A percentile compares a stretch with the other conserved stretches of the same genome.
These are phyloP conservation scores for Jamesozyma piceae DNA, from an alignment of 805 yeast species.

Conservation along the genomic window DNA sequence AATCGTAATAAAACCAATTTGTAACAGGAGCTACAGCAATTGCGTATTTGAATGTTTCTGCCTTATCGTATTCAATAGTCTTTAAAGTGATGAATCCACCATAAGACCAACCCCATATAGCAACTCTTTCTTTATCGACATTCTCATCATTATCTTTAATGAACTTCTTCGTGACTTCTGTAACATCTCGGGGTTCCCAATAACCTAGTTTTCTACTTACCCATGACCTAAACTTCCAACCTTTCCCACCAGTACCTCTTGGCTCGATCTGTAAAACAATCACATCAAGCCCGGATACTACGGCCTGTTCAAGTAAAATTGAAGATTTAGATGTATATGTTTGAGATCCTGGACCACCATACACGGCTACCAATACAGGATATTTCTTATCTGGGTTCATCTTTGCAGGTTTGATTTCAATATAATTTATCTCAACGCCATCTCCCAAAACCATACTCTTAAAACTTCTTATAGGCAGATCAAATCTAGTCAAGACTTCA, in stretches of 20 bases:
- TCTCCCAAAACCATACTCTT: conserved; percentile 34
- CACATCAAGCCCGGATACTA: conserved; percentile 48
- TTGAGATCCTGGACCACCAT: conserved; percentile 79
- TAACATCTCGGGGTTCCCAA: conserved; percentile 70
- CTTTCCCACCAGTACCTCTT: conserved; percentile 73
- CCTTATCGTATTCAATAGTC: conserved; percentile 58
- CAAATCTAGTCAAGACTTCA: conserved; percentile 28
- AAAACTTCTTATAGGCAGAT: conserved; percentile 38
- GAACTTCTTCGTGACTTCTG: conserved; percentile 41
- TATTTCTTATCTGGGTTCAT: conserved; percentile 41
- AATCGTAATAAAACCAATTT: conserved; percentile 65
- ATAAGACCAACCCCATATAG: conserved; percentile 85
- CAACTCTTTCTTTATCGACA: conserved; percentile 46
- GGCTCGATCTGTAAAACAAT: conserved; percentile 66
- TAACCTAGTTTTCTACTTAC: conserved; percentile 53
- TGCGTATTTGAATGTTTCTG: conserved; percentile 59
- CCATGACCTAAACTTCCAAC: conserved; percentile 55
- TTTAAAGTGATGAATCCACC: conserved; percentile 75
- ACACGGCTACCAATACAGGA: conserved; percentile 58
- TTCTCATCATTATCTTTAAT: conserved; percentile 33
- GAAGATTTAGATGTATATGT: conserved; percentile 39
- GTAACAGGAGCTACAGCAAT: conserved; percentile 84
- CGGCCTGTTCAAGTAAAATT: conserved; percentile 50
- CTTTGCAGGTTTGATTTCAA: conserved; percentile 54
- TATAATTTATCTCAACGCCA: conserved; percentile 38